Evolutionary conservation across 352 stramenopile genomes (phyloP), one percentile per base, ranked within the genome.

Genomic region (Pythium utonaiense): DNA sequence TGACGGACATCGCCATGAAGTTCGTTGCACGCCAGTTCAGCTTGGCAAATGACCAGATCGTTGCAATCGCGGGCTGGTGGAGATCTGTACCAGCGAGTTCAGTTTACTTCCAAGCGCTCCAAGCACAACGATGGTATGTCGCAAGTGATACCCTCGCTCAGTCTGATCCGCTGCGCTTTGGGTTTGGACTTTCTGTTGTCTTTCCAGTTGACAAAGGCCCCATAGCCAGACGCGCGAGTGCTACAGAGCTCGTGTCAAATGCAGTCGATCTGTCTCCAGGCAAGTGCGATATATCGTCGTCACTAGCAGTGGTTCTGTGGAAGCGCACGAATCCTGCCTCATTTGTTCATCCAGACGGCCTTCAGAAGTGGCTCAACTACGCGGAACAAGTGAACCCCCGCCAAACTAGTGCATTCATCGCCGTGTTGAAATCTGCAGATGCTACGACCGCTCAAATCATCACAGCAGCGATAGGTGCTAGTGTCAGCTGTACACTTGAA

Each of bases 241-340:
- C 33, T 7, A 30, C 17, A 1, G 59, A 77, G 54, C 55, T 90
- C 22, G 55, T 81, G 1, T 7, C 51, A 2, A 90, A 90, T 36
- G 66, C 70, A 1, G 59, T 71, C 0, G 24, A 57, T 10, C 40
- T 24, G 24, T 21, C 38, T 28, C 27, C 53, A 21, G 50, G 25
- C 3, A 54, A 14, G 6, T 88, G 74, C 49, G 70, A 44, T 4
- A 42, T 67, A 2, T 77, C 69, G 0, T 51, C 77, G 0, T 53
- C 75, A 12, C 19, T 88, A 14, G 40, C 75, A 14, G 45, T 74
- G 28, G 60, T 65, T 21, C 56, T 87, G 1, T 90, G 80, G 80
- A 53, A 82, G 25, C 31, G 22, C 14, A 60, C 54, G 1, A 54
- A 33, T 28, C 33, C 48, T 17, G 50, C 25, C 12, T 71, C 64